These are phyloP conservation scores for Moesziomyces sp. DNA, from an alignment of 1,284 basidiomycete genomes.

Conservation along the genomic window DNA sequence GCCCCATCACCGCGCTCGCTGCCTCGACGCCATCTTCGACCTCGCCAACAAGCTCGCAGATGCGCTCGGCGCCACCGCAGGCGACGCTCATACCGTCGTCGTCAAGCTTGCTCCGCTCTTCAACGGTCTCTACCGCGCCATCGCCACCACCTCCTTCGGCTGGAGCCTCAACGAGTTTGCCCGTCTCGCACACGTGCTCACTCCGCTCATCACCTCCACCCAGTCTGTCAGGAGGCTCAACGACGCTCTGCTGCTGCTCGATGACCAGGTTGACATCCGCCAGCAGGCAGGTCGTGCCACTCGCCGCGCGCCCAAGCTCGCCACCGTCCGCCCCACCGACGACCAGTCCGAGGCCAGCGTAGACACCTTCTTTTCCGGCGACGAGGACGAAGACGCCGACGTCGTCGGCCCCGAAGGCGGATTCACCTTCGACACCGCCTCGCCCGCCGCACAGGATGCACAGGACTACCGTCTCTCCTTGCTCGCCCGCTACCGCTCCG, in stretches of 20 bases:
- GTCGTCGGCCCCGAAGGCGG: constrained; percentile 45
- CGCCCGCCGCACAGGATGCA: constrained; percentile 20
- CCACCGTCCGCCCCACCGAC: constrained; percentile 48
- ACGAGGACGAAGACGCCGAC: constrained; percentile 51
- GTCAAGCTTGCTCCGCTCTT: constrained; percentile 80
- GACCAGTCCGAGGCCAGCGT: constrained; percentile 54
- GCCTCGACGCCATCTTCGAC: constrained; percentile 64
- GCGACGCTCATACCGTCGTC: constrained; percentile 78
- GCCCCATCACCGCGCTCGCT: constrained; percentile 74
- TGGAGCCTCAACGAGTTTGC: constrained; percentile 80
- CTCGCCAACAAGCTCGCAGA: constrained; percentile 35
- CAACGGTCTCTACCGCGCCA: constrained; percentile 86
- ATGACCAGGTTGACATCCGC: constrained; percentile 69
- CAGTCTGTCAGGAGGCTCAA: constrained; percentile 72
- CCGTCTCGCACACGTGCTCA: constrained; percentile 73
- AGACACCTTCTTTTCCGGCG: constrained; percentile 70
- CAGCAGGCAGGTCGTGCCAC: constrained; percentile 63
- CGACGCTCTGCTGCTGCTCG: constrained; percentile 70
- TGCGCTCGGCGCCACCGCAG: constrained; percentile 27
- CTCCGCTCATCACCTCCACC: constrained; percentile 73
- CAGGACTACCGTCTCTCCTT: constrained; percentile 71
- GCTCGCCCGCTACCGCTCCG: constrained; percentile 79
- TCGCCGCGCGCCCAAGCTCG: constrained; percentile 45
- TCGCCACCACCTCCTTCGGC: constrained; percentile 79
- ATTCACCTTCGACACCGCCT: constrained; percentile 43